phyloP scores from a whole-genome alignment of 495 filamentous ascomycete species.

The Sphaerosporella brunnea region DNA sequence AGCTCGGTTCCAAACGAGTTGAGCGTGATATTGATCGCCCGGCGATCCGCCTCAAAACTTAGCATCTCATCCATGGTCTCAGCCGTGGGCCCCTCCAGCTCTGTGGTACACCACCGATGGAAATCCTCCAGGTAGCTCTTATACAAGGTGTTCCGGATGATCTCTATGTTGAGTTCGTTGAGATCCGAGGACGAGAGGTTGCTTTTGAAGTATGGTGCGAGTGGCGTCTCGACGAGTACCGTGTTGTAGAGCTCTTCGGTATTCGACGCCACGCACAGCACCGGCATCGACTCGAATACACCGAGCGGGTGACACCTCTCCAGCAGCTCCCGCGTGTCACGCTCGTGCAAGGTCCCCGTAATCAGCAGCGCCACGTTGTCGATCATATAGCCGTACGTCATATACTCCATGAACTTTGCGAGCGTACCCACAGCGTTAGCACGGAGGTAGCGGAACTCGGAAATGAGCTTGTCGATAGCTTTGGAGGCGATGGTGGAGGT shows the following conservation, averaged over 20 bases:
- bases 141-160: constrained; percentile 94
- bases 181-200: constrained; percentile 87
- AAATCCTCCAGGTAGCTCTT: constrained; percentile 99
- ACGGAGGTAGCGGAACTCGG: constrained; percentile 90
- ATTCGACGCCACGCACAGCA: constrained; percentile 91
- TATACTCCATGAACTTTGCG: constrained; percentile 85
- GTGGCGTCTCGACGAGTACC: constrained; percentile 85
- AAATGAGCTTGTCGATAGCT: constrained; percentile 92
- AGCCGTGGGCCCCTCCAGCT: constrained; percentile 70
- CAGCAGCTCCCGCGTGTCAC: constrained; percentile 87
- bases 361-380: constrained; percentile 98
- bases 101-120: constrained; percentile 70
- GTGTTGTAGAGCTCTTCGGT: constrained; percentile 98
- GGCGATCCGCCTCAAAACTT: constrained; percentile 87
- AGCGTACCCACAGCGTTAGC: constrained; percentile 80
- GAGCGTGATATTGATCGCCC: constrained; percentile 96
- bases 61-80: constrained; percentile 91
- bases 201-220: constrained; percentile 93
- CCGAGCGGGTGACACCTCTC: constrained; percentile 93
- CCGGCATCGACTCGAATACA: constrained; percentile 98
- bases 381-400: constrained; percentile 99
- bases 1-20: constrained; percentile 98
- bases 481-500: constrained; percentile 87
- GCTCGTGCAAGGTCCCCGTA: constrained; percentile 91
- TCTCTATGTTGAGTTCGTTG: constrained; percentile 98